phyloP scores from a whole-genome alignment of 129 eudicot species.

The Saposhnikovia divaricata region DNA sequence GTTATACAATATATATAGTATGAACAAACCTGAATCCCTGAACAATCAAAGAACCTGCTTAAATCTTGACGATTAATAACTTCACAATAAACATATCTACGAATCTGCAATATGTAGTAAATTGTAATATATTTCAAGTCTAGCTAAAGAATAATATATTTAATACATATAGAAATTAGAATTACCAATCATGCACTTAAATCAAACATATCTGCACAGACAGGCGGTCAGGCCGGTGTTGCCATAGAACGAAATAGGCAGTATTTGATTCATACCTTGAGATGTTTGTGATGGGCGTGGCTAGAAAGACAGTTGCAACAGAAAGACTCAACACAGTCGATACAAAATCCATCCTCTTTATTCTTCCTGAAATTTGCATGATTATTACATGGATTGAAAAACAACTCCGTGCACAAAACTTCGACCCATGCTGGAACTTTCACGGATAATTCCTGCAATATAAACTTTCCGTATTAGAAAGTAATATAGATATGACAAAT shows the following conservation, averaged over 20 bases:
- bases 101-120: conserved; percentile 21
- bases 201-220: too few relatives aligned
- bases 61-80: conserved; percentile 42
- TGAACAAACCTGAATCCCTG: conserved; percentile 40
- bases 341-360: conserved; percentile 40
- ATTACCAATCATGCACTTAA: neutral
- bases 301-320: conserved; percentile 30
- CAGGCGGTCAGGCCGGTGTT: too few relatives aligned
- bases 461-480: neutral
- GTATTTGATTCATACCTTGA: conserved; percentile 19
- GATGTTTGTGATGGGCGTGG: conserved; percentile 29
- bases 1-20: neutral
- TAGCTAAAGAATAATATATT: neutral
- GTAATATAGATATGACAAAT: too few relatives aligned
- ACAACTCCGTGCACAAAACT: conserved; percentile 22
- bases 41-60: conserved; percentile 38
- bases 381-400: conserved; percentile 21
- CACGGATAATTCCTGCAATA: conserved; percentile 16
- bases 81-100: conserved; percentile 31
- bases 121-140: neutral
- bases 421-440: conserved; percentile 36
- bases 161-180: neutral
- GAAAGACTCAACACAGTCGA: conserved; percentile 27
- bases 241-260: too few relatives aligned
- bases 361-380: conserved; percentile 19